A percentile compares a stretch with the other conserved stretches of the same genome.
These are phyloP conservation scores for Auricularia auricula-judae DNA, from an alignment of 768 basidiomycete species.

Conservation along the genomic window DNA sequence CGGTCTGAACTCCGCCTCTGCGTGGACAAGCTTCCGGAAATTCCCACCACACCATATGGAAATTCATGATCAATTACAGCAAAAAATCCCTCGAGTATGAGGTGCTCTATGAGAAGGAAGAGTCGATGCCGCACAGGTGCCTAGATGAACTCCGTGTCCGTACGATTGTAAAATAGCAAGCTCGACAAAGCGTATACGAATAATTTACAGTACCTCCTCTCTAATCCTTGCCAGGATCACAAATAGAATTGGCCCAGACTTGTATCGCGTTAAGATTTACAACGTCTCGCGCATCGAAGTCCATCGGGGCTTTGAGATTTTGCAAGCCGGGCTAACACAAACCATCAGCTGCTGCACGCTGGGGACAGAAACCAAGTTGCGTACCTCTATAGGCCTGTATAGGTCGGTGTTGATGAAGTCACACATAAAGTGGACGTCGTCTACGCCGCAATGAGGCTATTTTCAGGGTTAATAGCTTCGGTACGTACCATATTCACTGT, in stretches of 20 bases:
- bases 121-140: no score
- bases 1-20: no score
- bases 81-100: no score
- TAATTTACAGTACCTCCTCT: background rate
- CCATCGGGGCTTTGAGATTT: background rate
- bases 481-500: background rate
- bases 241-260: background rate
- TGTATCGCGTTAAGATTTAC: background rate
- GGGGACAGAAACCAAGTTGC: background rate
- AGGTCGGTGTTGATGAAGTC: background rate
- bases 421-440: background rate
- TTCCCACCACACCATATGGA: no score
- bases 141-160: no score
- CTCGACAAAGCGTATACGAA: background rate
- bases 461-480: background rate
- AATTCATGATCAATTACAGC: no score
- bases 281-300: background rate
- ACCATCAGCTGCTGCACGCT: background rate
- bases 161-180: background rate
- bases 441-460: background rate
- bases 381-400: background rate
- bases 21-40: no score
- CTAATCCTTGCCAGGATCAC: background rate
- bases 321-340: background rate
- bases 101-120: no score